A percentile compares a stretch with the other conserved stretches of the same genome.
These are phyloP conservation scores for Phytophthora megakarya DNA, from an alignment of 352 stramenopile genomes.

Conservation along the genomic window DNA sequence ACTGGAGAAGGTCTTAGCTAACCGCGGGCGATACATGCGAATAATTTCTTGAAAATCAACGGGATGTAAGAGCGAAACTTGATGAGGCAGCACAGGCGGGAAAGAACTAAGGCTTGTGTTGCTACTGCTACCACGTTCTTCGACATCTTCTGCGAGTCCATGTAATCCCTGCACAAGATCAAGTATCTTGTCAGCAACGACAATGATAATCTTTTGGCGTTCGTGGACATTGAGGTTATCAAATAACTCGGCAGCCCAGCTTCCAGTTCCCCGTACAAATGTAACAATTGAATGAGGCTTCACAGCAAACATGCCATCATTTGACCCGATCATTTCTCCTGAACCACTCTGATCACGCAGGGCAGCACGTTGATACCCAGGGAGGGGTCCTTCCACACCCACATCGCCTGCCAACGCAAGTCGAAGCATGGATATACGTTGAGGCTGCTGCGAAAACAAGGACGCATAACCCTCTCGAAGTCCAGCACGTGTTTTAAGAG, in stretches of 20 bases:
- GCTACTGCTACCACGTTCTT: constrained; percentile 6
- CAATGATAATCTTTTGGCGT: constrained; percentile 24
- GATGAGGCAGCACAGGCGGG: constrained; percentile 28
- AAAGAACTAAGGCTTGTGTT: constrained; percentile 21
- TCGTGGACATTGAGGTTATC: constrained; percentile 15
- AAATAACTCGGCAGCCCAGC: constrained; percentile 29
- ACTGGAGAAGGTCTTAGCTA: constrained; percentile 22
- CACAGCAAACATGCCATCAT: constrained; percentile 28
- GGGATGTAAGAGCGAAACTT: constrained; percentile 23
- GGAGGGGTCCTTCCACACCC: constrained; percentile 31
- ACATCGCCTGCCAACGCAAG: constrained; percentile 25
- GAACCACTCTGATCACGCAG: constrained; percentile 16
- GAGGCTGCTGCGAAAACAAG: constrained; percentile 25
- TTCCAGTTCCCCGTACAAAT: constrained; percentile 24
- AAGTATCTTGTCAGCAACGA: constrained; percentile 19
- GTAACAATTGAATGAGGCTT: constrained; percentile 26
- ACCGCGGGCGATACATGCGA: constrained; percentile 9
- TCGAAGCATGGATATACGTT: constrained; percentile 29
- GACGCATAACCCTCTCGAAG: constrained; percentile 22
- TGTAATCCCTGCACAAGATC: constrained; percentile 21
- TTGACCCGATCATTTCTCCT: constrained; percentile 21
- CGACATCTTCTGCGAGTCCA: constrained; percentile 18
- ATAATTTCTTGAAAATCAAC: constrained; percentile 28
- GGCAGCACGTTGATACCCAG: constrained; percentile 26
- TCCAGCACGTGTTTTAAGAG: constrained; percentile 24